These are phyloP conservation scores for Parmales sp. DNA, from an alignment of 108 stramenopile genomes.

Conservation along the genomic window DNA sequence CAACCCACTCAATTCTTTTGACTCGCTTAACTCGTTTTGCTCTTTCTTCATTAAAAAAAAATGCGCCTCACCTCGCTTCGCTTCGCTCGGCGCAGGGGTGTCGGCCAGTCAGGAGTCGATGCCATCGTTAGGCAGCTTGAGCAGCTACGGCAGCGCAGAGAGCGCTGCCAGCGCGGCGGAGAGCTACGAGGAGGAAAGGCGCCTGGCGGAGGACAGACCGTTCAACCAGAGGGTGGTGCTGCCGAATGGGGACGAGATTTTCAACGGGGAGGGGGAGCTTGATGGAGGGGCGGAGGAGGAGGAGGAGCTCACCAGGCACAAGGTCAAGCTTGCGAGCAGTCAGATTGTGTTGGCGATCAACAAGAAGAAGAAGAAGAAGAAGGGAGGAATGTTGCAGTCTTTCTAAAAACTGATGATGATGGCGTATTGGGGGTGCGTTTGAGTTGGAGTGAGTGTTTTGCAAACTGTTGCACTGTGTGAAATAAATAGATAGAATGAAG, in stretches of 20 bases:
- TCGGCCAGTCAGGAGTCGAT: no score
- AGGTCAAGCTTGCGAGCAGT: constrained; percentile 40
- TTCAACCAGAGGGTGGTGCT: constrained; percentile 44
- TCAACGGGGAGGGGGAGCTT: constrained; percentile 16
- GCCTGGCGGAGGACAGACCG: constrained; percentile 23
- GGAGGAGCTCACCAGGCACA: constrained; percentile 46
- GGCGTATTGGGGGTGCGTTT: no score
- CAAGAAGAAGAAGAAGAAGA: constrained; percentile 30
- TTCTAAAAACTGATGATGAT: no score
- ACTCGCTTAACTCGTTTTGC: no score
- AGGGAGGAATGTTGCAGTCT: no score
- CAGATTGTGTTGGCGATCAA: constrained; percentile 35
- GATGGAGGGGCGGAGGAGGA: constrained; percentile 31
- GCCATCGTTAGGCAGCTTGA: no score
- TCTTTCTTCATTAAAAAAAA: no score
- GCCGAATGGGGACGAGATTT: constrained; percentile 28
- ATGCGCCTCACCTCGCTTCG: no score
- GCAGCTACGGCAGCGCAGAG: neutral
- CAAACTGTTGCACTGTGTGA: no score
- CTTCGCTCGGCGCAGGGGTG: neutral
- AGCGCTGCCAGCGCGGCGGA: neutral
- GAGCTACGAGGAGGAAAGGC: constrained; percentile 17
- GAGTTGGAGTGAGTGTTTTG: no score
- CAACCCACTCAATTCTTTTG: no score
- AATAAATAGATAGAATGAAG: no score